Conservation (phyloP, 2,329 filamentous ascomycete species). For the Phialocephala subalpina region DNA sequence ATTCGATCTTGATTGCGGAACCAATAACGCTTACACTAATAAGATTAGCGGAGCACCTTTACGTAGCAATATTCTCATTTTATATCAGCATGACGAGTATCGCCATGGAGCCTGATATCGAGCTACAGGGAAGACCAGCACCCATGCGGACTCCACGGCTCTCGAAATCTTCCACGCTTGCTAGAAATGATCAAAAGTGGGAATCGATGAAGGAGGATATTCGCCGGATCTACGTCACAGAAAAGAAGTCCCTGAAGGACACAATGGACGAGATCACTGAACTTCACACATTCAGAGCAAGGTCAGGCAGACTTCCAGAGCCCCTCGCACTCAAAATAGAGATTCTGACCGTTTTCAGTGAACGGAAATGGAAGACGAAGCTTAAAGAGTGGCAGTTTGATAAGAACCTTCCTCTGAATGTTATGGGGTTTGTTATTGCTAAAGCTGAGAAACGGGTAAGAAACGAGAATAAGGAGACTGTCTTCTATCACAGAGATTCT, state of each 20-base stretch:
- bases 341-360: not conserved
- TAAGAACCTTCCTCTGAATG: not conserved
- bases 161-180: not conserved
- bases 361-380: conserved; percentile 13
- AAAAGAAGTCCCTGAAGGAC: conserved; percentile 3
- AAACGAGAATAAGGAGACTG: not conserved
- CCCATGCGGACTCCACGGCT: not conserved
- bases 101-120: too few species aligned
- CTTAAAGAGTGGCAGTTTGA: conserved; percentile 9
- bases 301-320: not conserved
- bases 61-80: too few species aligned
- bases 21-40: too few species aligned
- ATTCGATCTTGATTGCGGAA: too few species aligned
- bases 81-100: too few species aligned
- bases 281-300: conserved; percentile 13
- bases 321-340: too few species aligned
- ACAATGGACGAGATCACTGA: conserved; percentile 8
- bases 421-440: conserved; percentile 7
- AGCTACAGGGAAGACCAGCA: not conserved
- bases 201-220: conserved; percentile 13
- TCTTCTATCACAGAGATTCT: not conserved
- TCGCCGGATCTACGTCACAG: conserved; percentile 4
- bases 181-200: conserved; percentile 22
- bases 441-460: not conserved
- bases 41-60: too few species aligned